Evolutionary conservation across 106 monocot genomes (phyloP), one percentile per base, ranked within the genome.

Genomic region (Triglochin maritima): DNA sequence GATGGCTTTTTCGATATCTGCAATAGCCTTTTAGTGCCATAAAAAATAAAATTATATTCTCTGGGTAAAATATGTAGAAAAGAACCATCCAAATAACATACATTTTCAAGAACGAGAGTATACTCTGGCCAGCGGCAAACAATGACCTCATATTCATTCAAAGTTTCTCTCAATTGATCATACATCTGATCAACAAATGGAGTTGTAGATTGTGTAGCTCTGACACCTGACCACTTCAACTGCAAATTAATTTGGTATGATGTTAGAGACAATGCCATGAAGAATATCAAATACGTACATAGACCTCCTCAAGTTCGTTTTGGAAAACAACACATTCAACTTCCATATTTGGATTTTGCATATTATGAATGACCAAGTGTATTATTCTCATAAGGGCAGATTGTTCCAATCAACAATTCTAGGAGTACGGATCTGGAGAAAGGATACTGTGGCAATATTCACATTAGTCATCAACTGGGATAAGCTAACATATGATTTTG

Each of bases 121-220:
- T 99, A 99, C 58, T 99, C 98, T 62, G 98, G 98, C 98, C 98
- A 99, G 45, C 98, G 86, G 66, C 86, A 82, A 29, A 89, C 88
- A 60, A 99, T 99, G 59, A 92, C 82, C 69, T 99, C 88, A 77
- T 89, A 99, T 67, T 99, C 98, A 14, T 76, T 86, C 44, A 99
- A 64, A 57, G 82, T 92, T 6, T 89, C 86, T 62, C 80, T 86
- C 50, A 99, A 71, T n/a, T 75, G 59, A 29, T 85, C 92, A 73
- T 86, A 99, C 92, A 99, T 99, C 9, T 88, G 86, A 74, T 99
- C 92, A 9, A 88, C 89, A 80, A 99, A 99, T 51, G 98, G 98
- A 59, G 92, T 99, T 43, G 98, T 99, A 46, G 77, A 76, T 69
- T 99, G 92, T 52, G 82, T 80, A 8, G 92, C 89, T 48, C 84